Conservation (phyloP, 257 asterid species). For the Haberlea rhodopensis region DNA sequence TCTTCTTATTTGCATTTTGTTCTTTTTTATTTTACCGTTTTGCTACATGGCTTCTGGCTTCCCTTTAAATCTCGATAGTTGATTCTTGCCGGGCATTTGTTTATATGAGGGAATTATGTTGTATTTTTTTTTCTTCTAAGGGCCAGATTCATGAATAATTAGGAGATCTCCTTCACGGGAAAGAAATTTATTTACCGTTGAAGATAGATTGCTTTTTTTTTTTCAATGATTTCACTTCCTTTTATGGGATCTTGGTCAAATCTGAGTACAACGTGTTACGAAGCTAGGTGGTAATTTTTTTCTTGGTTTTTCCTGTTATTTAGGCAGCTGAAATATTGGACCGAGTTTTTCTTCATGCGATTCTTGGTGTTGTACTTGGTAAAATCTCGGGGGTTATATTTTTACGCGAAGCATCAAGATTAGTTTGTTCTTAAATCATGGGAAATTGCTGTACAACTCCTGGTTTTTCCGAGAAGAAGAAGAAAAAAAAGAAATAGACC, state of each 20-base stretch:
- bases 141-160: background rate
- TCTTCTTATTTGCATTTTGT: background rate
- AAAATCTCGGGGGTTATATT: conserved; percentile 23
- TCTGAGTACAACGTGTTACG: conserved; percentile 15
- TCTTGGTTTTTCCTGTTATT: background rate
- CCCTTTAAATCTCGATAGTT: conserved; percentile 4
- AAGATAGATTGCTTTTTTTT: background rate
- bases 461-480: conserved; percentile 38
- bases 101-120: background rate
- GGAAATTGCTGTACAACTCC: conserved; percentile 65
- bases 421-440: conserved; percentile 39
- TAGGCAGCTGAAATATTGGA: conserved; percentile 6
- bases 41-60: conserved; percentile 8
- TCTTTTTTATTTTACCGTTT: background rate
- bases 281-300: conserved; percentile 13
- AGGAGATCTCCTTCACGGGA: conserved; percentile 27
- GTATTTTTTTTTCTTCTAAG: background rate
- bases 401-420: conserved; percentile 20
- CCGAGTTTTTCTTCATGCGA: conserved; percentile 19
- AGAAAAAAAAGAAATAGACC: conserved; percentile 47
- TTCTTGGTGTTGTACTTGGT: conserved; percentile 15
- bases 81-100: background rate
- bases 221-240: background rate
- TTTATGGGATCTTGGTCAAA: conserved; percentile 17
- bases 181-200: background rate